Evolutionary conservation across 179 eudicot species (phyloP), one percentile per base, ranked within the genome.

Genomic region (Beta corolliflora): DNA sequence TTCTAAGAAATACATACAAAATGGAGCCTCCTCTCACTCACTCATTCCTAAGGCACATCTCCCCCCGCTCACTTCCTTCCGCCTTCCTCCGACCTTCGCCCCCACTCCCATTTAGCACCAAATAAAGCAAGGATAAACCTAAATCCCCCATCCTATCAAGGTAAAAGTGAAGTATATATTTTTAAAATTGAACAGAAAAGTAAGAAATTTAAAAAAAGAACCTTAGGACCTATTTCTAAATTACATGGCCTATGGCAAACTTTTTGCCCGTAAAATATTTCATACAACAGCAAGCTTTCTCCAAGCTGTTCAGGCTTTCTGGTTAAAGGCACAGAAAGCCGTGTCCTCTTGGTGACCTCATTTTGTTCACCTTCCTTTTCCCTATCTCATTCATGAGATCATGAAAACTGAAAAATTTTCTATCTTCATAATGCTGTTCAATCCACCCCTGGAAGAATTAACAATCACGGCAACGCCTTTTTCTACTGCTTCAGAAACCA

Each of bases 401-500:
- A 23, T 60, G 77, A 58, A 44, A 19, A n/a, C 23, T 59, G 53
- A 58, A 52, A 3, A 1, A 29, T 29, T 81, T 71, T 25, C 23
- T 36, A 50, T 63, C 61, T 7, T 25, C 19, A 53, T 21, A 61
- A 72, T 9, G 63, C 41, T 58, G 75, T 56, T 61, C 58, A 75
- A 48, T 19, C 52, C 48, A 16, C 2, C n/a, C 25, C 21, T 55
- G 71, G 41, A 77, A 68, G 46, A 78, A 73, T 72, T 46, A 53
- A 60, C 50, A n/a, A 13, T 9, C 60, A 54, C 7, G 45, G 9
- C 18, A 29, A 36, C 0, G 13, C 19, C 48, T 41, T 15, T 59
- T 56, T 56, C 41, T n/a, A 2, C 45, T 46, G 52, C 29, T 44
- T 86, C 80, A 86, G 79, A 96, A 96, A 54, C 99, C 99, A 58